Conservation (phyloP, 2,329 filamentous ascomycete species). For the Colletotrichum gigasporum region DNA sequence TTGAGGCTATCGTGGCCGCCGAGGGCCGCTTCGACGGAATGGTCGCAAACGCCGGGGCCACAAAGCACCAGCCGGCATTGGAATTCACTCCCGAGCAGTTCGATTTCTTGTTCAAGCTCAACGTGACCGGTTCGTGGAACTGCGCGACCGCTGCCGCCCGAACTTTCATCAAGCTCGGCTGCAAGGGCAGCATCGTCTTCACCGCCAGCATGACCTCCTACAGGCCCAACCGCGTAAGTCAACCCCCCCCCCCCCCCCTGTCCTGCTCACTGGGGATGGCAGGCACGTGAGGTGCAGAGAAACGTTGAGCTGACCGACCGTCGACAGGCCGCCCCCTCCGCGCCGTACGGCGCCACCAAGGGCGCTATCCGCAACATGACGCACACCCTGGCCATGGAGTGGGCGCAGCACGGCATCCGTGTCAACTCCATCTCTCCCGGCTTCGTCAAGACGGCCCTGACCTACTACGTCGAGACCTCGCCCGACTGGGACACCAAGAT, state of each 20-base stretch:
- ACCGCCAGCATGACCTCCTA: slow-evolving; percentile 59
- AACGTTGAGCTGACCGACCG: too few species aligned
- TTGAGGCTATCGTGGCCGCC: slow-evolving; percentile 49
- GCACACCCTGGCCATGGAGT: slow-evolving; percentile 56
- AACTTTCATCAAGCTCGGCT: slow-evolving; percentile 46
- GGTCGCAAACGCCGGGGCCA: slow-evolving; percentile 45
- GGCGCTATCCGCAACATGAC: slow-evolving; percentile 52
- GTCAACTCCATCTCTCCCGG: slow-evolving; percentile 58
- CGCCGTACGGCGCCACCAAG: slow-evolving; percentile 56
- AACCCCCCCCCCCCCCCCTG: too few species aligned
- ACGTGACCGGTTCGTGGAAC: slow-evolving; percentile 56
- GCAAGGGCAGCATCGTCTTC: slow-evolving; percentile 51
- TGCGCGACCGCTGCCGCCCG: slow-evolving; percentile 56
- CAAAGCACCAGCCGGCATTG: slow-evolving; percentile 45
- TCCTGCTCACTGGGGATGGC: neutral
- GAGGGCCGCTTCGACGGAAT: slow-evolving; percentile 52
- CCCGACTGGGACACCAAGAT: slow-evolving; percentile 66
- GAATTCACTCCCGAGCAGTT: slow-evolving; percentile 42
- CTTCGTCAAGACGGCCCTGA: slow-evolving; percentile 55
- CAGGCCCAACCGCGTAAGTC: slow-evolving; percentile 51
- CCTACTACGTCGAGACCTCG: slow-evolving; percentile 59
- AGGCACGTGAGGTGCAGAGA: neutral
- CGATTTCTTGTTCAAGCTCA: slow-evolving; percentile 45
- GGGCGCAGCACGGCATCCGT: slow-evolving; percentile 55
- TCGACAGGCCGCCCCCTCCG: slow-evolving; percentile 55